A percentile compares a stretch with the other conserved stretches of the same genome.
phyloP scores from a whole-genome alignment of 2,329 filamentous ascomycete genomes.

The Canariomyces notabilis region DNA sequence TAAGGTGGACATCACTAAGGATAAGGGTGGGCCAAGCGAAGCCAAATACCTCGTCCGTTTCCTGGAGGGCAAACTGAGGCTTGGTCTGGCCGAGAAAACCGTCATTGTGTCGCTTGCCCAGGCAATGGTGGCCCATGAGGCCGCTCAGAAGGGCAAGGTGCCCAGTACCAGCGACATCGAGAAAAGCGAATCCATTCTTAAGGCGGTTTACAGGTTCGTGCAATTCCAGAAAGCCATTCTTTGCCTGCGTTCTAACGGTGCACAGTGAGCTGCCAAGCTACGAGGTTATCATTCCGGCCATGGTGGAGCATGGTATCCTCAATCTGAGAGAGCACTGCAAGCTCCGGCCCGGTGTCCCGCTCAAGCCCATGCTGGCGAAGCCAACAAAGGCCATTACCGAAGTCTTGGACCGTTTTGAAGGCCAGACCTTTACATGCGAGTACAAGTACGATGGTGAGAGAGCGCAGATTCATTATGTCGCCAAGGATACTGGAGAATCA shows the following conservation, averaged over 20 bases:
- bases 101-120: slow-evolving; percentile 87
- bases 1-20: slow-evolving; percentile 83
- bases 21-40: slow-evolving; percentile 91
- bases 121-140: slow-evolving; percentile 79
- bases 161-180: slow-evolving; percentile 73
- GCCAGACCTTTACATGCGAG: slow-evolving; percentile 93
- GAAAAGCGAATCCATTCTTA: slow-evolving; percentile 78
- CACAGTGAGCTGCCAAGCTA: slow-evolving; percentile 89
- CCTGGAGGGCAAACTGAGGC: slow-evolving; percentile 85
- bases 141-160: slow-evolving; percentile 61
- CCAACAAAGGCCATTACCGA: slow-evolving; percentile 98
- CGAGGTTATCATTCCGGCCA: slow-evolving; percentile 86
- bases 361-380: slow-evolving; percentile 98
- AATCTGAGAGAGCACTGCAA: slow-evolving; percentile 81
- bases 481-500: slow-evolving; percentile 68
- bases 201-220: slow-evolving; percentile 77
- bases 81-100: slow-evolving; percentile 88
- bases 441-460: slow-evolving; percentile 98
- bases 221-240: neutral
- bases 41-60: slow-evolving; percentile 92
- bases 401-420: slow-evolving; percentile 92
- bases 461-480: slow-evolving; percentile 97
- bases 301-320: slow-evolving; percentile 80
- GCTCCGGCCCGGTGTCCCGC: slow-evolving; percentile 83
- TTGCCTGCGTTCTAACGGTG: slow-evolving; percentile 30